phyloP scores from a whole-genome alignment of 2,329 filamentous ascomycete genomes.

The Colletotrichum musae region DNA sequence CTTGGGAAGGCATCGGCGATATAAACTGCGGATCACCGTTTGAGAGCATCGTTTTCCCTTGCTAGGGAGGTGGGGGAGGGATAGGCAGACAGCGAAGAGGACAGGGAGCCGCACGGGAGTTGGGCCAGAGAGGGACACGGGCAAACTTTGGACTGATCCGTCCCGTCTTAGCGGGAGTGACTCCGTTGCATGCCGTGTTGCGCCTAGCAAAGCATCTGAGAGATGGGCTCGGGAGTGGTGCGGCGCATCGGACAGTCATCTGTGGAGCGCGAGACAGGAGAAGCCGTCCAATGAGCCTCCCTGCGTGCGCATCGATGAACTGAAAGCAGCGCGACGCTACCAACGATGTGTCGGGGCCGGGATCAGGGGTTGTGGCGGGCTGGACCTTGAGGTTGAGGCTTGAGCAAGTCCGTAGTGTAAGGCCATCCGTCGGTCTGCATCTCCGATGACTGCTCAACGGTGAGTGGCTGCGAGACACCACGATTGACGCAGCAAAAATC shows the following conservation, averaged over 20 bases:
- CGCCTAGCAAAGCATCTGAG: no score
- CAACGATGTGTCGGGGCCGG: background rate
- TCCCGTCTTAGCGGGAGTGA: constrained; percentile 11
- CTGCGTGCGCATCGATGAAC: constrained; percentile 2
- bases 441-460: background rate
- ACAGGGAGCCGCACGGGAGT: constrained; percentile 5
- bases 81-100: background rate
- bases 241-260: background rate
- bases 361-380: constrained; percentile 11
- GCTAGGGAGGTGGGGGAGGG: background rate
- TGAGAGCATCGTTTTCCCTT: background rate
- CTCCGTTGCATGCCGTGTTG: background rate
- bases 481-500: constrained; percentile 2
- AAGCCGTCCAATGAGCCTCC: constrained; percentile 7
- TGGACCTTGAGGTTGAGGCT: background rate
- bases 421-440: background rate
- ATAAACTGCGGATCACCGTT: constrained; percentile 20
- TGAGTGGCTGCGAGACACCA: background rate
- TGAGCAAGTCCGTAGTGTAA: background rate
- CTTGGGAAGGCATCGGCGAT: constrained; percentile 21
- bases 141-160: constrained; percentile 12
- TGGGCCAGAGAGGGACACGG: background rate
- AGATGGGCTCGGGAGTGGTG: constrained; percentile 21
- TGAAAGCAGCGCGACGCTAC: background rate
- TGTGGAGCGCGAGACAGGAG: background rate